phyloP scores from a whole-genome alignment of 179 eudicot species.

The Pouteria campechiana region DNA sequence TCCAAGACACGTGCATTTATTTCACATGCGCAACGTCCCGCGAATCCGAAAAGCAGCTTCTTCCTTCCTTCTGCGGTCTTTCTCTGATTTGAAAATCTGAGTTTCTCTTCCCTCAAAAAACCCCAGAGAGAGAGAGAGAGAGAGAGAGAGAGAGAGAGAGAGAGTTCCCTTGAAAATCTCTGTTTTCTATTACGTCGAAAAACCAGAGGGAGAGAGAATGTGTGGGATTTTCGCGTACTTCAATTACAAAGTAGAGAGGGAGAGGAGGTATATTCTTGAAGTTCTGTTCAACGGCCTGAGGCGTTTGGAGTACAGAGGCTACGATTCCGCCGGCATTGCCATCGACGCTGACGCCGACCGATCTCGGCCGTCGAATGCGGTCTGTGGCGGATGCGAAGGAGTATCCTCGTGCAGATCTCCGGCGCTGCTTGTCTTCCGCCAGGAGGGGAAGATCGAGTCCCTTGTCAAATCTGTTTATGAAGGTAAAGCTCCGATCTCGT shows the following conservation, averaged over 20 bases:
- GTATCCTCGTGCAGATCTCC: not conserved
- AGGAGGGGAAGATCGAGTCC: slow-evolving; percentile 89
- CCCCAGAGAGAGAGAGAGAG: not conserved
- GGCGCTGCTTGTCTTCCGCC: slow-evolving; percentile 65
- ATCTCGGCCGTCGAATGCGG: slow-evolving; percentile 1
- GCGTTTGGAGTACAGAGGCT: slow-evolving; percentile 91
- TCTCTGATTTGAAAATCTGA: too few species aligned
- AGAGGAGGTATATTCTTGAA: slow-evolving; percentile 64
- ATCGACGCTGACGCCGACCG: too few species aligned
- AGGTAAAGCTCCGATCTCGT: slow-evolving; percentile 17
- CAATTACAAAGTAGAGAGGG: slow-evolving; percentile 61
- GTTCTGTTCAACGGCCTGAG: slow-evolving; percentile 78
- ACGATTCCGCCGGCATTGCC: slow-evolving; percentile 87
- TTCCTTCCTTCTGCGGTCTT: too few species aligned
- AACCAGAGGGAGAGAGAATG: slow-evolving; percentile 22
- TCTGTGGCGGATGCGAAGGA: not conserved
- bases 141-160: not conserved
- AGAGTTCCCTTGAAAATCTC: too few species aligned
- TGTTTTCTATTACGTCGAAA: too few species aligned
- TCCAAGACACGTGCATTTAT: too few species aligned
- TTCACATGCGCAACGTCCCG: too few species aligned
- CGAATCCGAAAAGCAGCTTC: too few species aligned
- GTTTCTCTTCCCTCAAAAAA: slow-evolving; percentile 4
- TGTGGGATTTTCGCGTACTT: slow-evolving; percentile 91
- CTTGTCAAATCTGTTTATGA: slow-evolving; percentile 76